phyloP scores from a whole-genome alignment of 2,329 filamentous ascomycete genomes.

The Cladosporium sp. region DNA sequence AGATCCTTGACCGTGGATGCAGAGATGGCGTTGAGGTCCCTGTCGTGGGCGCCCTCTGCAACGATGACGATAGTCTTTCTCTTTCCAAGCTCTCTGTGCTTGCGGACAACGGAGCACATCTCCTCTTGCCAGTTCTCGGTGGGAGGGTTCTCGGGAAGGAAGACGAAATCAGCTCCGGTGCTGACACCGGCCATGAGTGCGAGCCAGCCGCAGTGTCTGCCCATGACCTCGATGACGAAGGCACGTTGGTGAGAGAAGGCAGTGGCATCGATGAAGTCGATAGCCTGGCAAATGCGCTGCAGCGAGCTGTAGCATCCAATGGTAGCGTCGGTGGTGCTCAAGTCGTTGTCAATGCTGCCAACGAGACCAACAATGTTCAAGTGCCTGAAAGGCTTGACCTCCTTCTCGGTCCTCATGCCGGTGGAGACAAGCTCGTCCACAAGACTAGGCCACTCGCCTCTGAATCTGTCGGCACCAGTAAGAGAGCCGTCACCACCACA shows the following conservation, averaged over 20 bases:
- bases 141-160: conserved; percentile 91
- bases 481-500: conserved; percentile 95
- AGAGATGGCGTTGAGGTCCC: conserved; percentile 76
- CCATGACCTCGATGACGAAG: conserved; percentile 98
- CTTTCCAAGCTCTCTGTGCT: conserved; percentile 87
- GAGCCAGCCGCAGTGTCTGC: conserved; percentile 94
- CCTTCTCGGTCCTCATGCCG: conserved; percentile 64
- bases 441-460: conserved; percentile 85
- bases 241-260: conserved; percentile 90
- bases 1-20: conserved; percentile 80
- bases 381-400: conserved; percentile 72
- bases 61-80: conserved; percentile 97
- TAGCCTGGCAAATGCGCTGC: conserved; percentile 86
- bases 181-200: conserved; percentile 94
- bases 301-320: conserved; percentile 96
- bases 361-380: conserved; percentile 96
- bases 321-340: conserved; percentile 93
- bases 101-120: conserved; percentile 71
- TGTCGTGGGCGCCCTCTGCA: conserved; percentile 88
- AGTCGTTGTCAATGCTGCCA: conserved; percentile 96
- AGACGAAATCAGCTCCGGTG: conserved; percentile 92
- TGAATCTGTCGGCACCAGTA: conserved; percentile 91
- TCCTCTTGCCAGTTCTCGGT: conserved; percentile 82
- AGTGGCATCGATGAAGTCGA: conserved; percentile 95
- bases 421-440: conserved; percentile 76